phyloP scores from a whole-genome alignment of 768 basidiomycete genomes.

The Nidularia sp. region DNA sequence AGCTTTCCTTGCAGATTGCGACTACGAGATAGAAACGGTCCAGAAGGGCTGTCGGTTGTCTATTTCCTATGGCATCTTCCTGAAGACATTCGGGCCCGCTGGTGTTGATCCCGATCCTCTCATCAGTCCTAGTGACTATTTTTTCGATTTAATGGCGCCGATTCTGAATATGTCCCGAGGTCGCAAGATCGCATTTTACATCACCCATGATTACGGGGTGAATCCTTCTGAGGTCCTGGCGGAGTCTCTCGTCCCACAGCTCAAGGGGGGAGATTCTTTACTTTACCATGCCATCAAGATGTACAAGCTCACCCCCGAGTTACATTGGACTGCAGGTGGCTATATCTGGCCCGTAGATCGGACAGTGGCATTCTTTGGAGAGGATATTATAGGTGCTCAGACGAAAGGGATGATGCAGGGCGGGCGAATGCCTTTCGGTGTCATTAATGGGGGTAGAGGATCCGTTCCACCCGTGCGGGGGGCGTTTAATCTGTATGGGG shows the following conservation, averaged over 20 bases:
- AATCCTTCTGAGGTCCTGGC: constrained; percentile 69
- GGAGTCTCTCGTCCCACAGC: constrained; percentile 68
- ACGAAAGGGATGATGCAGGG: constrained; percentile 5
- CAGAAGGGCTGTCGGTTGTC: constrained; percentile 66
- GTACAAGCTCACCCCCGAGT: constrained; percentile 69
- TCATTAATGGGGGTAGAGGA: constrained; percentile 12
- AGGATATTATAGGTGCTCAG: constrained; percentile 22
- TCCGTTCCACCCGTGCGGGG: constrained; percentile 34
- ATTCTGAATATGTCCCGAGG: constrained; percentile 72
- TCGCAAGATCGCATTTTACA: constrained; percentile 67
- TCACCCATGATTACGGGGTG: constrained; percentile 63
- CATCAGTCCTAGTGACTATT: constrained; percentile 68
- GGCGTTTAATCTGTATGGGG: constrained; percentile 41
- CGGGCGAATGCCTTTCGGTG: constrained; percentile 15
- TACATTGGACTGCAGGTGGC: constrained; percentile 81
- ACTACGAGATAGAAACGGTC: constrained; percentile 70
- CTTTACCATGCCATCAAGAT: constrained; percentile 74
- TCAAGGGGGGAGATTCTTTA: constrained; percentile 74
- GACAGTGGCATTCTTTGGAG: constrained; percentile 57
- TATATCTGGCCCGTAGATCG: constrained; percentile 78
- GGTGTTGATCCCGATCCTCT: constrained; percentile 53
- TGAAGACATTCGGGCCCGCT: constrained; percentile 62
- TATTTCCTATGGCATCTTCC: constrained; percentile 67
- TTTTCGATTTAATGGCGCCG: constrained; percentile 69
- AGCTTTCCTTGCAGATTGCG: constrained; percentile 70